phyloP scores from a whole-genome alignment of 768 basidiomycete genomes.

The Termitomyces sp. region DNA sequence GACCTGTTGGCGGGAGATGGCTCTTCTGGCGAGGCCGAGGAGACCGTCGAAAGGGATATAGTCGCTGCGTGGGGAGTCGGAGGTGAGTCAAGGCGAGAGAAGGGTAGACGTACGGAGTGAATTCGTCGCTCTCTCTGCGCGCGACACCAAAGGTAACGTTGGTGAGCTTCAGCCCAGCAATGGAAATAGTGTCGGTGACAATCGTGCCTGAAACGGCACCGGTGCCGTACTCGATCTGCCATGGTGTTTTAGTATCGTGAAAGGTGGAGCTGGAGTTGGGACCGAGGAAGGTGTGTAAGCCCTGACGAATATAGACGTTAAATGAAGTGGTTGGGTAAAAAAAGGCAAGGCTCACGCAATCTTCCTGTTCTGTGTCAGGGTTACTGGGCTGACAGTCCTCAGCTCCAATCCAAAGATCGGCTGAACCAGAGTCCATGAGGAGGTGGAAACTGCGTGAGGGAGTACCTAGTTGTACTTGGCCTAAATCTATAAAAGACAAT shows the following conservation, averaged over 20 bases:
- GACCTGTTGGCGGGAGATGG: constrained; percentile 47
- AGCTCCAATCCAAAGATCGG: constrained; percentile 54
- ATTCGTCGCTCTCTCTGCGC: constrained; percentile 44
- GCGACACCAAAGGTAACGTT: constrained; percentile 63
- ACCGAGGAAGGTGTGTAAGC: constrained; percentile 46
- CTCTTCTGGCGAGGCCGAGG: constrained; percentile 37
- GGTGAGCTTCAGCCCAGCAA: constrained; percentile 51
- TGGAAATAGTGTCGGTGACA: constrained; percentile 47
- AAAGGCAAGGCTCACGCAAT: constrained; percentile 10
- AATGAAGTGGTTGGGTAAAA: not conserved
- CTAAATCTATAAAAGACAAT: constrained; percentile 21
- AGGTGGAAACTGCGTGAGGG: constrained; percentile 41
- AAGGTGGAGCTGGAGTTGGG: constrained; percentile 52
- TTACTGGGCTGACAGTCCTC: constrained; percentile 34
- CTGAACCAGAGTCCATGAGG: constrained; percentile 59
- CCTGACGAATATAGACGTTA: constrained; percentile 16
- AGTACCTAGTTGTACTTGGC: constrained; percentile 34
- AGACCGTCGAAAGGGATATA: constrained; percentile 50
- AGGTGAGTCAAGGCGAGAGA: constrained; percentile 1
- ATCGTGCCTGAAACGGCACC: constrained; percentile 57
- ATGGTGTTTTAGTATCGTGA: constrained; percentile 36
- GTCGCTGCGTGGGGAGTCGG: constrained; percentile 11
- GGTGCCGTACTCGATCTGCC: constrained; percentile 46
- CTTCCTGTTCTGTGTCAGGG: constrained; percentile 10
- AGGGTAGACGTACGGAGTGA: constrained; percentile 30